Evolutionary conservation across 768 basidiomycete genomes (phyloP), one percentile per base, ranked within the genome.

Genomic region (Gloeophyllum trabeum): DNA sequence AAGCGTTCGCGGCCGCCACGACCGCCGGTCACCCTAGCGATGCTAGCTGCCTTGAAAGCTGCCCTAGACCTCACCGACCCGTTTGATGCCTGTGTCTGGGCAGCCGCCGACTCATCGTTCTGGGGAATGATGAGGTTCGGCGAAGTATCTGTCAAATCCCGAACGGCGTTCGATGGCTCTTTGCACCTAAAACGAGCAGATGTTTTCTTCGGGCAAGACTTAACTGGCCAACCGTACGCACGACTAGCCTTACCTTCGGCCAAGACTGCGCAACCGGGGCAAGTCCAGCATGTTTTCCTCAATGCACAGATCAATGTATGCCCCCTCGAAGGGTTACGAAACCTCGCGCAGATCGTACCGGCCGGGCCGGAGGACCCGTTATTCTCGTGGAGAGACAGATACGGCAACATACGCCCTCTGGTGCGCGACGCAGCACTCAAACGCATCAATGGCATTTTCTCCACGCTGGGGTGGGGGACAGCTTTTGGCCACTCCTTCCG

Each of bases 51-150:
- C 0, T 43, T 67, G 1, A 39, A 46, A 5, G 6, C 28, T 0
- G n/a, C 37, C 0, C 56, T 68, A 0, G 35, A 55, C 22, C 37
- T 63, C 0, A 4, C 40, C 0, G 37, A 58, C 10, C 51, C 63
- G 0, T 70, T 69, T 41, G 64, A 69, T 41, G 63, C 66, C 0
- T 65, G 62, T 24, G 40, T 67, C 1, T 67, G 64, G 64, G 65
- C 66, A 0, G 55, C 58, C 35, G 57, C 56, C 0, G 22, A 42
- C 0, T 65, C 56, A 40, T 60, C 64, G 0, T 69, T 70, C 48
- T 69, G 58, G 56, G 65, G 65, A 1, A 44, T 66, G 41, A 61
- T 64, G 58, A 46, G 57, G 0, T 63, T 66, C 40, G 62, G 66
- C 0, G 64, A 70, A 45, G 56, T 63, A 0, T 49, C 64, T 0